Base-by-base conservation (phyloP, 345 rosid genomes). In the Corchorus capsularis region DNA sequence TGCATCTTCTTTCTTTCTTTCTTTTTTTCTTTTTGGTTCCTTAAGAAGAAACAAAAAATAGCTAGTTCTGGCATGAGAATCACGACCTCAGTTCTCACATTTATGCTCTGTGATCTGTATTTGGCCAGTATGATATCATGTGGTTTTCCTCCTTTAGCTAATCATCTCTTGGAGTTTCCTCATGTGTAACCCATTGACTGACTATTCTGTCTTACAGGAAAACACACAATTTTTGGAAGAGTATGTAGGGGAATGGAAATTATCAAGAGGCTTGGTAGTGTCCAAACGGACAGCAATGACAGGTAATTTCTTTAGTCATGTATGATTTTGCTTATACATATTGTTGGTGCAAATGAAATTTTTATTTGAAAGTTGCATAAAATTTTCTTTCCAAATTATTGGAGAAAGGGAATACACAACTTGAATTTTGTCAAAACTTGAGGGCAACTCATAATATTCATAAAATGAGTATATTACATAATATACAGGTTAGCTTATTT, bases 281-380 rank as follows among this genome's bases (percentile, higher is more conserved):
- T 96, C 81, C 99, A 96, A 87, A 93, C 98, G 41, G 94, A 96
- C 88, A 93, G 90, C 69, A 94, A 87, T 53, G 99, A 96, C 79
- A 88, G 97, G 99, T 96, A 74, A 82, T 64, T 6, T 16, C 46
- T 37, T n/a, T 49, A 16, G 12, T 60, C 20, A 27, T 41, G 10
- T 53, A 41, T 10, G 47, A 27, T 45, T 16, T 63, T 17, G 8
- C 14, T 39, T 39, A 2, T 63, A 45, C 45, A 19, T 45, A 66
- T 66, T 45, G 71, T 35, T 53, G 27, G 27, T 27, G 27, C 27
- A 27, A 27, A 27, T 27, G 27, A 1, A 27, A 27, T 27, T 27
- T n/a, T n/a, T n/a, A n/a, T n/a, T n/a, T n/a, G n/a, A n/a, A n/a
- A n/a, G 27, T 27, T 27, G 27, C 27, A 27, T 27, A 27, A 27